Conservation (phyloP, 1,284 basidiomycete genomes). For the Rhodotorula glutinis region DNA sequence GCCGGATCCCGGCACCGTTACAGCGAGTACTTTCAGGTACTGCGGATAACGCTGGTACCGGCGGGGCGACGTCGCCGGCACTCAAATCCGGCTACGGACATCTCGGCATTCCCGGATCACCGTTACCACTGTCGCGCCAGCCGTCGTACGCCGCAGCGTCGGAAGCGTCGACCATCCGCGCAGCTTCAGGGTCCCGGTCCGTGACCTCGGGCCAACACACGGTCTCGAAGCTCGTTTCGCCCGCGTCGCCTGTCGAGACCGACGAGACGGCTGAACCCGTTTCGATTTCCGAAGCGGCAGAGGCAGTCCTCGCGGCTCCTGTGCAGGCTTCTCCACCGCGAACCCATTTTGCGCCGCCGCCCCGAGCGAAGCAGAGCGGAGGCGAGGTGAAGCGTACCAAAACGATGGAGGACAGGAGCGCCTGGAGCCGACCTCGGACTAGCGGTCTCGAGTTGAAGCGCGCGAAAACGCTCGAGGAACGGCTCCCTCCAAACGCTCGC, state of each 20-base stretch:
- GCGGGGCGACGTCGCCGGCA: too few species aligned
- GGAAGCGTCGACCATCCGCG: slow-evolving; percentile 12
- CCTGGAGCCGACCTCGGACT: not conserved
- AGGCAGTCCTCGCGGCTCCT: slow-evolving; percentile 3
- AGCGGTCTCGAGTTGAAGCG: not conserved
- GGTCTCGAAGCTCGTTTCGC: not conserved
- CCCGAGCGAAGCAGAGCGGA: not conserved
- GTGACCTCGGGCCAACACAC: not conserved
- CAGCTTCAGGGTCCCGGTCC: not conserved
- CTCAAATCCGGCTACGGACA: too few species aligned
- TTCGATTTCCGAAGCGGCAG: not conserved
- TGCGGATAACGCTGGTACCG: too few species aligned
- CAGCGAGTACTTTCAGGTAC: not conserved
- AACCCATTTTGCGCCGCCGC: not conserved
- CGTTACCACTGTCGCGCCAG: slow-evolving; percentile 23
- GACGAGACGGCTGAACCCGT: not conserved
- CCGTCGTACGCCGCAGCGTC: slow-evolving; percentile 5
- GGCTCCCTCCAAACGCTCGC: slow-evolving; percentile 25
- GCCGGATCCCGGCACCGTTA: not conserved
- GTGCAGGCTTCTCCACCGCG: not conserved
- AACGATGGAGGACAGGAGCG: too few species aligned
- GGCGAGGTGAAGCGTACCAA: too few species aligned
- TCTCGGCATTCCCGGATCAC: not conserved
- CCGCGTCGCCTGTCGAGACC: not conserved
- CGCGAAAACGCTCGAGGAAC: slow-evolving; percentile 8